Base-by-base conservation (phyloP, 2,329 filamentous ascomycete genomes). In the Lasiodiplodia gonubiensis region DNA sequence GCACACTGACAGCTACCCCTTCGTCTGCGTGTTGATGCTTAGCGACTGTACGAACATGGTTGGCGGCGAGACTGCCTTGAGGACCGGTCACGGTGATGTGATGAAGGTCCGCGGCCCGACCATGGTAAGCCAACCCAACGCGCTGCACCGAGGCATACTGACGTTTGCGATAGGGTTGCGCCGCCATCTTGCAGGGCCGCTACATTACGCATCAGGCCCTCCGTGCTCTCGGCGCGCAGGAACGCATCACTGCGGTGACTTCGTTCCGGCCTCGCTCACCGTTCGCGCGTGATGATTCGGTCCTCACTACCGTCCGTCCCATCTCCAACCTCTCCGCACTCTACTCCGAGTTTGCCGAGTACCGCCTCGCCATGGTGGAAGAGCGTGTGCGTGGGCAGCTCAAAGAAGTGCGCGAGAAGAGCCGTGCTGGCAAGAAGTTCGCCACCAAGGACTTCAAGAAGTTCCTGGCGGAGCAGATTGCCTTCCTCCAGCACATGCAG, bases 21-120 rank as follows among this genome's bases (percentile, higher is more conserved):
- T 90, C 72, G 88, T 90, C n/a, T 90, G 87, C 70, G 88, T 90
- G n/a, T 82, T 84, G 8, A 90, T 90, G 87, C 81, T 90, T 33
- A 88, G 86, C 42, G 87, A 90, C 72, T 89, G 86, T 70, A 83
- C 81, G 0, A 79, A 81, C 46, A 90, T 90, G 88, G 78, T 88
- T 14, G 88, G 88, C 11, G 88, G 88, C 4, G 88, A 90, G 76
- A 90, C 88, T 0, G 87, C 85, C 1, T 74, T 90, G n/a, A 81
- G 82, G 46, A 87, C 80, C 1, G 83, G 80, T 1, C 80, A 80
- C 27, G 86, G 86, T 2, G 81, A 86, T 2, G 80, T 88, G 18
- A 75, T 86, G 68, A 88, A 88, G 74, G 84, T 89, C 54, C 82
- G 87, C 64, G 86, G 87, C 14, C 87, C 87, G 4, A 80, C 84